phyloP scores from a whole-genome alignment of 257 asterid species.

The Solanum infundibuliforme region DNA sequence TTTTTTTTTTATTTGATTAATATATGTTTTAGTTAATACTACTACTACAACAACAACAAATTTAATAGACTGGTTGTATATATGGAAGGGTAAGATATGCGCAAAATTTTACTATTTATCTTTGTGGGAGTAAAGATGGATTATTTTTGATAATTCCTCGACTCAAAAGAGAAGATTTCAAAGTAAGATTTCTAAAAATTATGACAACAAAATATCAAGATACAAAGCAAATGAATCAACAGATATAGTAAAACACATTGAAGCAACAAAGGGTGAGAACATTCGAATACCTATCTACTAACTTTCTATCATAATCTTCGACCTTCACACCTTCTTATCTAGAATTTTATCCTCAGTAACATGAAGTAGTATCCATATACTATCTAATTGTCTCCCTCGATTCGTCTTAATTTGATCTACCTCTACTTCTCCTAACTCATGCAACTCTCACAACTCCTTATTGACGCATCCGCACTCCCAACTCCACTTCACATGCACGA shows the following conservation, averaged over 20 bases:
- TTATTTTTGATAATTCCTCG: accelerated
- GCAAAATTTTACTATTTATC: background rate
- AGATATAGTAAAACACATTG: background rate
- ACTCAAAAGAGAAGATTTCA: background rate
- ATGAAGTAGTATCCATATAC: background rate
- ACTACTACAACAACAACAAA: background rate
- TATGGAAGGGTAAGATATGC: no score
- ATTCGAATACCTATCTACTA: background rate
- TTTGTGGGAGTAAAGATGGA: background rate
- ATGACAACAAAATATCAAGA: background rate
- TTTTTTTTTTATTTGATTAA: background rate
- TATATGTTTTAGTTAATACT: background rate
- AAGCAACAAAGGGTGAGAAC: background rate
- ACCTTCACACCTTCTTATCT: no score
- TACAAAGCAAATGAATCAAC: background rate
- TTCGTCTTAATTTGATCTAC: background rate
- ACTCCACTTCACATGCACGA: no score
- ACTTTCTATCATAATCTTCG: background rate
- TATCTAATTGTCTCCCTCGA: background rate
- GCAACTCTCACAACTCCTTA: background rate
- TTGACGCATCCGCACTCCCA: background rate
- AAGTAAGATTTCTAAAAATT: background rate
- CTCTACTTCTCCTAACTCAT: background rate
- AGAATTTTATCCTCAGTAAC: no score
- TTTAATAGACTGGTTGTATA: accelerated